Evolutionary conservation across 192 early-diverging fungal genomes (phyloP).

Genomic region (Coemansia sp.): DNA sequence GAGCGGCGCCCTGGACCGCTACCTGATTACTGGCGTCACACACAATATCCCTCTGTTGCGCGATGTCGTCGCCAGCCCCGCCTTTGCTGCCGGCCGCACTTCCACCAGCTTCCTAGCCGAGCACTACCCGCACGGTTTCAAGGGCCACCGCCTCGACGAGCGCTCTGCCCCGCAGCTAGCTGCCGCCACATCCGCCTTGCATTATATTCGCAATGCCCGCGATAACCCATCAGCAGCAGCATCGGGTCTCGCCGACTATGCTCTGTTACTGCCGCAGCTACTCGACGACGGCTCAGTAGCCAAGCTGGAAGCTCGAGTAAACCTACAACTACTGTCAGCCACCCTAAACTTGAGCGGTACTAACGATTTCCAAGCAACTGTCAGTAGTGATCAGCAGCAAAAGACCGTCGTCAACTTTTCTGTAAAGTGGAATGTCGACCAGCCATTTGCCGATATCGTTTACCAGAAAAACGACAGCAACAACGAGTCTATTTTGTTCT

Average conservation of each 20-base stretch:
- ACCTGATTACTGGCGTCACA: constrained; percentile 92
- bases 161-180: constrained; percentile 61
- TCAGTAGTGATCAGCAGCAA: constrained; percentile 15
- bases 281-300: constrained; percentile 46
- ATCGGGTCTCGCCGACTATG: neutral
- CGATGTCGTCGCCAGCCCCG: constrained; percentile 73
- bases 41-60: constrained; percentile 94
- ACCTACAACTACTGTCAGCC: neutral
- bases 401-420: constrained; percentile 18
- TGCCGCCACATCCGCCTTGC: constrained; percentile 62
- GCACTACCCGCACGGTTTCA: constrained; percentile 88
- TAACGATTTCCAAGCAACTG: constrained; percentile 24
- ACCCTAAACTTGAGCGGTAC: constrained; percentile 7
- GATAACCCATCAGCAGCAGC: neutral
- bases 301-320: constrained; percentile 28
- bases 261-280: constrained; percentile 47
- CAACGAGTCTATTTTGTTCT: constrained; percentile 62
- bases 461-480: neutral
- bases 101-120: constrained; percentile 85
- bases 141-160: constrained; percentile 64
- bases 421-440: constrained; percentile 72
- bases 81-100: constrained; percentile 73
- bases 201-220: constrained; percentile 65
- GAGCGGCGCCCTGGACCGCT: constrained; percentile 82
- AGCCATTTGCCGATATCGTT: constrained; percentile 62